Conservation (phyloP, 106 monocot genomes). For the Posidonia australis region DNA sequence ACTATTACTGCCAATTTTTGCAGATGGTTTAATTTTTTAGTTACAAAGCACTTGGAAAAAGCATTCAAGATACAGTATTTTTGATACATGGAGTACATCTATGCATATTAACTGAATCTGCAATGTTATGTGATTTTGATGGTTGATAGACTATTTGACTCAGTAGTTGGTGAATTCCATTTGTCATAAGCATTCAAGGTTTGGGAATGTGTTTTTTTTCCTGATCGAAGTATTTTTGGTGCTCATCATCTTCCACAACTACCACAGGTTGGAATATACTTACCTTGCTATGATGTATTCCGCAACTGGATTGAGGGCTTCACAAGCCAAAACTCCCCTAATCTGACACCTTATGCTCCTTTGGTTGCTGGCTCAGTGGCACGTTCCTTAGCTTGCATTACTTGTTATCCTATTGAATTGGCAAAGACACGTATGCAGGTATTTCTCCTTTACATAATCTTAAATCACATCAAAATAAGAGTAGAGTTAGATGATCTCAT, state of each 20-base stretch:
- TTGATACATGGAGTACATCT: too few relatives aligned
- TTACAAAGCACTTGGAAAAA: too few relatives aligned
- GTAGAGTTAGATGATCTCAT: too few relatives aligned
- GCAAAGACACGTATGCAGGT: constrained; percentile 99
- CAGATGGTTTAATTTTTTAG: too few relatives aligned
- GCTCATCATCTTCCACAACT: constrained; percentile 3
- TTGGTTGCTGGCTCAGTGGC: constrained; percentile 76
- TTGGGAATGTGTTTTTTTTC: not conserved
- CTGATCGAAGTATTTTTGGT: not conserved
- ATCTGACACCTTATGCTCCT: constrained; percentile 80
- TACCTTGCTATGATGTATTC: constrained; percentile 94
- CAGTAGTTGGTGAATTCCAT: too few relatives aligned
- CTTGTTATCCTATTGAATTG: constrained; percentile 90
- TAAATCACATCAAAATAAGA: not conserved
- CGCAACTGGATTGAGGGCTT: constrained; percentile 78
- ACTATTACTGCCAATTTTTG: too few relatives aligned
- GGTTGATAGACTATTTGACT: too few relatives aligned
- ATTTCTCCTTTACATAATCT: constrained; percentile 2
- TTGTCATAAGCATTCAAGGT: too few relatives aligned
- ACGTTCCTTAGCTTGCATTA: constrained; percentile 78
- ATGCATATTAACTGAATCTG: too few relatives aligned
- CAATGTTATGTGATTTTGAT: too few relatives aligned
- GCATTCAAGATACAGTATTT: too few relatives aligned
- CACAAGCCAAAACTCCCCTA: constrained; percentile 51
- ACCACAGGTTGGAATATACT: constrained; percentile 88